Base-by-base conservation (phyloP, 1,139 yeast species). In the Scheffersomyces insectosa region DNA sequence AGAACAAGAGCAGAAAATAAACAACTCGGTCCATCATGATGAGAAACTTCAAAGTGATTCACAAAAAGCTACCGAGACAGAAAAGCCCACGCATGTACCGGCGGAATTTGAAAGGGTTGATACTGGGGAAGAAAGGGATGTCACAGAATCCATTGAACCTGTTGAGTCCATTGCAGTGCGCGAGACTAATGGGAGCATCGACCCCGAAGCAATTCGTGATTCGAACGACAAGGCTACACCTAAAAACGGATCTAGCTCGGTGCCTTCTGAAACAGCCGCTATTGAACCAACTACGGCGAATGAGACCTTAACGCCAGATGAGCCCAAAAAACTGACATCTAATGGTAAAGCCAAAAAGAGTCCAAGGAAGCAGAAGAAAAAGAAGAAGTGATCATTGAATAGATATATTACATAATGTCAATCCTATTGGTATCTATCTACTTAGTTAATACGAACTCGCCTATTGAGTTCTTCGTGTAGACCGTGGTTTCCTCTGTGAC, bases 401-500 rank as follows among this genome's bases (percentile, higher is more conserved):
- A 20, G 25, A 20, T 20, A 7, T 20, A 20, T 20, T 20, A 20
- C 25, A 5, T 20, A 20, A 20, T 20, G 6, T 20, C 5, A 20
- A 20, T 20, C 25, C 6, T 20, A 20, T 5, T 20, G 25, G 25
- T 20, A 5, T 16, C 25, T 12, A 29, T 15, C 35, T 27, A 38
- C 34, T 36, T 38, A 27, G 48, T 36, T 37, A 82, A 64, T 41
- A 73, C 56, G 51, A 81, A 82, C 4, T 68, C 52, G 1, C 85
- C 85, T 9, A 63, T 43, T 0, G 47, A 30, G 45, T 72, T 69
- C 52, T 83, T 82, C 9, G 63, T 60, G 43, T 71, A 68, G 6
- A 79, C 88, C 4, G 79, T 79, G 39, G 77, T 70, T 37, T 67
- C 66, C 62, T 93, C 98, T 1, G 98, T 91, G 28, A 91, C 88